Evolutionary conservation across 805 yeast species (phyloP), one percentile per base, ranked within the genome.

Genomic region (Myxozyma udenii): DNA sequence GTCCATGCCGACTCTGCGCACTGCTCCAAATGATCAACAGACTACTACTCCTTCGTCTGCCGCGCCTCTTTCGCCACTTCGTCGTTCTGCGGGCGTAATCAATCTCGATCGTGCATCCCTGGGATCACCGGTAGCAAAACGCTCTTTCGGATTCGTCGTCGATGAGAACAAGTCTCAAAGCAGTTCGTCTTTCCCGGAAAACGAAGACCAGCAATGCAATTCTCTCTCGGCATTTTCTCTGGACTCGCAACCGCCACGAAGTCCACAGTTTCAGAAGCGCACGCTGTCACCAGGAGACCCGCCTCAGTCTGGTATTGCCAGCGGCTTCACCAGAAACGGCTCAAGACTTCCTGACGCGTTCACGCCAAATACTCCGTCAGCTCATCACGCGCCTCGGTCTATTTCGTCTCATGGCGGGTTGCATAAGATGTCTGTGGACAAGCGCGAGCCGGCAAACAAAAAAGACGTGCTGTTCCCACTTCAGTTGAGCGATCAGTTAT

Each of bases 1-100:
- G 16, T 21, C 52, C 4, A 23, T 38, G 21, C 18, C 49, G 9
- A 37, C 43, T 18, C 18, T 2, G 16, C 28, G 48, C 37, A 3
- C 33, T 12, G 22, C 26, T 12, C 16, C 41, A 12, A 18, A 4
- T 22, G 22, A 16, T 16, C 11, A 11, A 4, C 26, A 12, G n/a
- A 23, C n/a, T 22, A 7, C 30, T 3, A 41, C 18, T 16, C 11
- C 43, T 5, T 6, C 25, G 12, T 53, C 41, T 24, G 33, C 33
- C 9, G 33, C 33, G 9, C 50, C 51, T 23, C 41, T 51, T n/a
- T 56, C 59, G 23, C 60, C 70, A 30, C 57, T 72, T 24, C 66
- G 71, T 12, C 64, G 76, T 30, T 73, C 75, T 3, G 63, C 70
- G 22, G 74, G 76, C 6, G 63, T 71, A 33, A 57, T 72, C 33